Base-by-base conservation (phyloP, 306 rosid genomes). In the Fagus crenata region DNA sequence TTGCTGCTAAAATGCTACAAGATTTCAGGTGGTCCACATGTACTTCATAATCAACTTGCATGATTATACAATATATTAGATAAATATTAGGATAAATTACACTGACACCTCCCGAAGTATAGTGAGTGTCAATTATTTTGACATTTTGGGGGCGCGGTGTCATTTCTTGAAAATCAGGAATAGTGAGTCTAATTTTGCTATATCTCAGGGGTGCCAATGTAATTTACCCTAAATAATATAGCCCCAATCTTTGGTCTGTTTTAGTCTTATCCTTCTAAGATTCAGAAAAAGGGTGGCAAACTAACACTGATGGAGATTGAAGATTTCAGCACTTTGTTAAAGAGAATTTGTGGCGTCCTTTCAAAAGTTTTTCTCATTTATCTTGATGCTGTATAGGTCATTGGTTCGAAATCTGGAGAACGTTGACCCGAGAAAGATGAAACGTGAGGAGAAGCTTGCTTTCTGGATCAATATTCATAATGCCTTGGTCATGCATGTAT, bases 401-500 rank as follows among this genome's bases (percentile, higher is more conserved):
- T 81, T 81, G 84, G 80, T 84, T 39, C 76, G 39, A 39, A 74
- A 37, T 61, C 81, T 84, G 6, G 87, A 84, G 78, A 84, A 77
- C 61, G 80, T 81, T 54, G 83, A 84, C 39, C 78, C 81, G 0
- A 63, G 68, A 39, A 77, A 78, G 72, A 81, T 84, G 87, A 84
- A 69, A 73, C 82, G 83, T 7, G 85, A 81, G 76, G 82, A 84
- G 87, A 84, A 76, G 81, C 81, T 84, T 72, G 81, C 77, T 1
- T 84, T 84, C 71, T 84, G 87, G 87, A 84, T 84, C 53, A 84
- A 84, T 67, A 78, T 84, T 74, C 85, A 84, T 74, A 84, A 84
- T 71, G 81, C 87, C 67, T 64, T 84, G 49, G 75, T 81, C 75
- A 81, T 84, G 87, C 87, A 84, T 77, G 87, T 84, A 81, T 35